phyloP scores from a whole-genome alignment of 331 rosid genomes.

The Malus hybrid region DNA sequence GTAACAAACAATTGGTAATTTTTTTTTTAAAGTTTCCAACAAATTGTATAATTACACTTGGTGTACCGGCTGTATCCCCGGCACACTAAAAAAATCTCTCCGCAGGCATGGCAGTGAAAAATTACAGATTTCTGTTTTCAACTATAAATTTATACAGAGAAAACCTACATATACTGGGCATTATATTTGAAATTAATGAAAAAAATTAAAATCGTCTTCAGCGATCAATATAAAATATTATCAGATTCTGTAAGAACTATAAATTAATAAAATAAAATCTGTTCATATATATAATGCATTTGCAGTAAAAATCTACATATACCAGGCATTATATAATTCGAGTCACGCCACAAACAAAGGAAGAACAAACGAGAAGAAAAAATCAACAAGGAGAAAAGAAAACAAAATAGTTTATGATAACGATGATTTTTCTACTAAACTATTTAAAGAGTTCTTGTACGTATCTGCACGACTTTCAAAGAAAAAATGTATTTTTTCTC shows the following conservation, averaged over 20 bases:
- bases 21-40: too few relatives aligned
- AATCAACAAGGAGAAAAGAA: background rate
- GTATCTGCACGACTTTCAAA: background rate
- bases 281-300: too few relatives aligned
- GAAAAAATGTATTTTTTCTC: background rate
- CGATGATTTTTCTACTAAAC: background rate
- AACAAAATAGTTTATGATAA: slow-evolving; percentile 4
- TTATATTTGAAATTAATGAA: too few relatives aligned
- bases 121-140: background rate
- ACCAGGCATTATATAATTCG: too few relatives aligned
- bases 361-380: background rate
- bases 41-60: too few relatives aligned
- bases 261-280: too few relatives aligned
- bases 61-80: too few relatives aligned
- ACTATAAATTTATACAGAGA: background rate
- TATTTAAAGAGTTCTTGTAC: background rate
- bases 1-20: too few relatives aligned
- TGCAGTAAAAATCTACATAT: too few relatives aligned
- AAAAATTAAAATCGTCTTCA: background rate
- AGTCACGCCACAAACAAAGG: background rate
- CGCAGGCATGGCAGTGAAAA: background rate
- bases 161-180: too few relatives aligned
- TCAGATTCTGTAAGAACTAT: background rate
- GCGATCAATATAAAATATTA: background rate
- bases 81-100: too few relatives aligned